Evolutionary conservation across 2,329 filamentous ascomycete species (phyloP).

Genomic region (Penicillium sp.): DNA sequence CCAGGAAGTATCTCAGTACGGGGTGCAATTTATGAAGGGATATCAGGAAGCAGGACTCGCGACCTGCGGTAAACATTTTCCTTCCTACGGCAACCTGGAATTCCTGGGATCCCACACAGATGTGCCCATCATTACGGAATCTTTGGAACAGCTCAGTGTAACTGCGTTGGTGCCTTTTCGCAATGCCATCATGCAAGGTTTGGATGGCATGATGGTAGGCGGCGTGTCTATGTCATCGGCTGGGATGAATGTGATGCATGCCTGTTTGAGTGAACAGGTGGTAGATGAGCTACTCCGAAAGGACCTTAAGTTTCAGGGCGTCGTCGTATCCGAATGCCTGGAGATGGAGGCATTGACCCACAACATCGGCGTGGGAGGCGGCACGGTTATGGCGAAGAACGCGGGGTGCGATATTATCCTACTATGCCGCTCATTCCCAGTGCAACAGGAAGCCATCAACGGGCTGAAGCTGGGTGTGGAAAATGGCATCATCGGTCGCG

Average conservation of each 20-base stretch:
- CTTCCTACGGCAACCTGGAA: slow-evolving; percentile 90
- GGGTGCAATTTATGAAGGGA: slow-evolving; percentile 82
- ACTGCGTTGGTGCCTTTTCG: slow-evolving; percentile 87
- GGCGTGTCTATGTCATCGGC: slow-evolving; percentile 88
- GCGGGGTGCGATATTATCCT: slow-evolving; percentile 90
- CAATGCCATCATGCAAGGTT: slow-evolving; percentile 76
- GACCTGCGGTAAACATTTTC: slow-evolving; percentile 93
- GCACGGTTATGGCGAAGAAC: slow-evolving; percentile 95
- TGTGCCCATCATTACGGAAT: slow-evolving; percentile 93
- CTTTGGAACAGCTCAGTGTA: slow-evolving; percentile 84
- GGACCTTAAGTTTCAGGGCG: slow-evolving; percentile 82
- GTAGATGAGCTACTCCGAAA: slow-evolving; percentile 84
- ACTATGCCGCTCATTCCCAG: slow-evolving; percentile 78
- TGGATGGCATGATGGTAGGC: slow-evolving; percentile 94
- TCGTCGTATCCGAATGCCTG: slow-evolving; percentile 89
- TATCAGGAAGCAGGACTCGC: slow-evolving; percentile 86
- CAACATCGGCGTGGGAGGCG: slow-evolving; percentile 93
- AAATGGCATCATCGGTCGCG: slow-evolving; percentile 78
- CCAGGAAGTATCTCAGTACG: slow-evolving; percentile 89
- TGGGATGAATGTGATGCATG: slow-evolving; percentile 91
- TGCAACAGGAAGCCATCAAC: slow-evolving; percentile 86
- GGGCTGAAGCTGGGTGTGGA: slow-evolving; percentile 85
- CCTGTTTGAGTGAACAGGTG: slow-evolving; percentile 86
- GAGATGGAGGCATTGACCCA: slow-evolving; percentile 96
- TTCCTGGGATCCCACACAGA: slow-evolving; percentile 87